phyloP scores from a whole-genome alignment of 306 rosid genomes.

The Quercus engelmannii region DNA sequence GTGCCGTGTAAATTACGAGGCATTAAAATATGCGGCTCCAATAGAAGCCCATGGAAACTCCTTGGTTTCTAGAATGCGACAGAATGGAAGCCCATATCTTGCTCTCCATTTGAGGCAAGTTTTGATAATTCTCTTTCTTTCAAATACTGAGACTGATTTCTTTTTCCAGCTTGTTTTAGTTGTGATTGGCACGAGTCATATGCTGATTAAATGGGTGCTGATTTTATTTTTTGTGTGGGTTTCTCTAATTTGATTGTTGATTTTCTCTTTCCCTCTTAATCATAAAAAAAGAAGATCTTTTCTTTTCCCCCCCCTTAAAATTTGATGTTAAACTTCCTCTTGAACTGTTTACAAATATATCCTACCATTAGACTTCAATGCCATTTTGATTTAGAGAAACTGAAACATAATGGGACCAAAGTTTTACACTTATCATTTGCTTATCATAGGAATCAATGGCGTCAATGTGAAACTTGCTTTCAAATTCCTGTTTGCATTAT shows the following conservation, averaged over 20 bases:
- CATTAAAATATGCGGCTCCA: conserved; percentile 82
- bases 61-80: conserved; percentile 82
- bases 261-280: neutral
- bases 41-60: conserved; percentile 67
- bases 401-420: neutral
- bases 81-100: conserved; percentile 67
- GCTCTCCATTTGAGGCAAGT: conserved; percentile 95
- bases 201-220: neutral
- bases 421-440: neutral
- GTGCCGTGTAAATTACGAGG: conserved; percentile 85
- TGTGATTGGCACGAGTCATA: neutral
- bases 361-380: neutral
- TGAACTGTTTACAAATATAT: neutral
- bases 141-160: conserved; percentile 1
- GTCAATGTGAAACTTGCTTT: neutral
- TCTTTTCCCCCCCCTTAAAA: too few relatives aligned
- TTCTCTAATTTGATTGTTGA: neutral
- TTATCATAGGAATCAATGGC: neutral
- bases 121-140: conserved; percentile 9
- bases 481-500: neutral
- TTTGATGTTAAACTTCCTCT: neutral
- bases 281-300: neutral
- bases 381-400: neutral
- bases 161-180: neutral
- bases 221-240: neutral